Evolutionary conservation across 2,329 filamentous ascomycete species (phyloP).

Genomic region (Fusarium cyanostomum): DNA sequence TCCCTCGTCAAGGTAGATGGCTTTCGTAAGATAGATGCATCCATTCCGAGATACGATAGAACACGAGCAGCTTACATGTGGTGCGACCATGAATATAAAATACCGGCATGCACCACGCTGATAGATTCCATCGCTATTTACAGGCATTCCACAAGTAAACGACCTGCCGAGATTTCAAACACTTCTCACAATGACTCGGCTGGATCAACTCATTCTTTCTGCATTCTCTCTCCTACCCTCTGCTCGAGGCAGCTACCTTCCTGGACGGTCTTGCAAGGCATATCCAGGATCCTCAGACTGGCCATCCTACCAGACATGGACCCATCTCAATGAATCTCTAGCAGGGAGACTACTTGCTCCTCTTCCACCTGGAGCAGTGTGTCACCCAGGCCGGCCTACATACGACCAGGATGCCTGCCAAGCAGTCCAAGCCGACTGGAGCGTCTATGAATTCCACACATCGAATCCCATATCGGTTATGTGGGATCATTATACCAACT

Average conservation of each 20-base stretch:
- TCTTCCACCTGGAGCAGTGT: conserved; percentile 48
- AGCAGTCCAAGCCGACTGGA: conserved; percentile 38
- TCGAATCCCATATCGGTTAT: conserved; percentile 46
- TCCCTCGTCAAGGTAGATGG: neutral
- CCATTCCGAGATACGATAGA: neutral
- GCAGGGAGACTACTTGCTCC: conserved; percentile 55
- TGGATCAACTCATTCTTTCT: conserved; percentile 4
- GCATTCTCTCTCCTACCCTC: neutral
- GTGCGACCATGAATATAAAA: conserved; percentile 10
- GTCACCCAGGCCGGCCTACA: conserved; percentile 41
- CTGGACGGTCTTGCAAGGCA: conserved; percentile 53
- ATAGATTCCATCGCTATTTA: fast-evolving
- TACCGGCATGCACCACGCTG: neutral
- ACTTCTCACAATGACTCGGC: conserved; percentile 13
- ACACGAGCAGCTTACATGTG: neutral
- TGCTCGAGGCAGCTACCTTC: neutral
- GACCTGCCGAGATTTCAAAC: too few relatives aligned
- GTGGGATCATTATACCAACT: conserved; percentile 58
- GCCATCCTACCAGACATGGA: conserved; percentile 59
- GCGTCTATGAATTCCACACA: conserved; percentile 42
- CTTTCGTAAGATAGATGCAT: neutral
- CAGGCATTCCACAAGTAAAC: too few relatives aligned
- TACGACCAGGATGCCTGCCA: conserved; percentile 46
- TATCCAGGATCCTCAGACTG: conserved; percentile 57
- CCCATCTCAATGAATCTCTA: conserved; percentile 55